Conservation (phyloP, 192 early-diverging fungal genomes). For the Phlyctochytrium planicorne region DNA sequence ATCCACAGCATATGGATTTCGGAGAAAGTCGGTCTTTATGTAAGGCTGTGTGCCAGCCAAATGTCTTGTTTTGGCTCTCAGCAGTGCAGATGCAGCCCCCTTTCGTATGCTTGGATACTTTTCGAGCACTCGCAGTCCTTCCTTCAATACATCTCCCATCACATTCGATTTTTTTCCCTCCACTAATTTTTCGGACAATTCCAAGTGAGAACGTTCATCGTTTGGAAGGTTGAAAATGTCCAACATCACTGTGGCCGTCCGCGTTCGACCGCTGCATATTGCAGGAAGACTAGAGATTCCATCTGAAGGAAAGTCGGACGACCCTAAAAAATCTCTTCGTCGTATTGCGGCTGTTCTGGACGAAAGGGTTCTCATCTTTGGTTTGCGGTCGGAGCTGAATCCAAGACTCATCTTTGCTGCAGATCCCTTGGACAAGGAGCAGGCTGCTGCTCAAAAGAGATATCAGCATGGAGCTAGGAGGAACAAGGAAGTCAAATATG, state of each 20-base stretch:
- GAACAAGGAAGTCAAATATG: conserved; percentile 61
- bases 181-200: no score
- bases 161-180: no score
- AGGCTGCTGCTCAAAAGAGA: background rate
- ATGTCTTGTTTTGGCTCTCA: background rate
- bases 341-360: conserved; percentile 19
- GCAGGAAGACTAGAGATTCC: no score
- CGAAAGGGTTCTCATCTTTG: conserved; percentile 23
- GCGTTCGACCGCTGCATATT: no score
- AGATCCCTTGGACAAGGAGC: conserved; percentile 24
- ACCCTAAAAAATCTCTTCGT: background rate
- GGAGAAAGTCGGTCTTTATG: background rate
- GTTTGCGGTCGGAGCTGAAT: background rate
- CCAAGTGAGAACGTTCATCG: no score
- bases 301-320: no score
- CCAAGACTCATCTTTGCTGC: background rate
- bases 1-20: background rate
- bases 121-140: no score
- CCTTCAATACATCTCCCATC: no score
- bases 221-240: no score
- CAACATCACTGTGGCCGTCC: no score
- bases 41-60: background rate
- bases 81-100: no score
- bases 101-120: no score
- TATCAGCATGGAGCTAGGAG: conserved; percentile 28